Conservation (phyloP, 257 asterid species). For the Striga asiatica region DNA sequence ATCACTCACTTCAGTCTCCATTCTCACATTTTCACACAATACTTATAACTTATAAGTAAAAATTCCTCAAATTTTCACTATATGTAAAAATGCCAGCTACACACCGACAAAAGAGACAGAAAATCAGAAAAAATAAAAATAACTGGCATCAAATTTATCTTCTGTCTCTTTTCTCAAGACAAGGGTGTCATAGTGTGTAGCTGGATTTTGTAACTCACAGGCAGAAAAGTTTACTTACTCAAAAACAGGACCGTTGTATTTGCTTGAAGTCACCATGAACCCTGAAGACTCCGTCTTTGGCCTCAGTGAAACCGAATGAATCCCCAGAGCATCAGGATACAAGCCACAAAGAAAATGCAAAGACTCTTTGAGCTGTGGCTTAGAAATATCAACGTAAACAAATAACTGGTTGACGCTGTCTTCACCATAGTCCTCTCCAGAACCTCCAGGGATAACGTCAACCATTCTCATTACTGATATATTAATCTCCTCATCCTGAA, state of each 20-base stretch:
- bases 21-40: no score
- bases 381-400: slow-evolving; percentile 71
- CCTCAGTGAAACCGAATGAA: slow-evolving; percentile 73
- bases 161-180: no score
- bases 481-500: slow-evolving; percentile 61
- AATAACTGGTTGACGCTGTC: slow-evolving; percentile 60
- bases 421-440: slow-evolving; percentile 33
- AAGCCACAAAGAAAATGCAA: slow-evolving; percentile 84
- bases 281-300: slow-evolving; percentile 51
- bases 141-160: no score
- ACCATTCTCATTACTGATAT: slow-evolving; percentile 70
- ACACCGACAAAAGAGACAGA: no score
- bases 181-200: no score
- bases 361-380: slow-evolving; percentile 54
- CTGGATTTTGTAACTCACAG: slow-evolving; percentile 1
- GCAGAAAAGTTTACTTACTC: slow-evolving; percentile 49
- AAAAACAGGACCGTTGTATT: slow-evolving; percentile 68
- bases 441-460: slow-evolving; percentile 55
- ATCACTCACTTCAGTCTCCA: background rate
- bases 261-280: slow-evolving; percentile 35
- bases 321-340: slow-evolving; percentile 94
- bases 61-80: no score
- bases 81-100: no score
- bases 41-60: no score
- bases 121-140: no score